Conservation (phyloP, 805 yeast genomes). For the Starmerella vaccinii region DNA sequence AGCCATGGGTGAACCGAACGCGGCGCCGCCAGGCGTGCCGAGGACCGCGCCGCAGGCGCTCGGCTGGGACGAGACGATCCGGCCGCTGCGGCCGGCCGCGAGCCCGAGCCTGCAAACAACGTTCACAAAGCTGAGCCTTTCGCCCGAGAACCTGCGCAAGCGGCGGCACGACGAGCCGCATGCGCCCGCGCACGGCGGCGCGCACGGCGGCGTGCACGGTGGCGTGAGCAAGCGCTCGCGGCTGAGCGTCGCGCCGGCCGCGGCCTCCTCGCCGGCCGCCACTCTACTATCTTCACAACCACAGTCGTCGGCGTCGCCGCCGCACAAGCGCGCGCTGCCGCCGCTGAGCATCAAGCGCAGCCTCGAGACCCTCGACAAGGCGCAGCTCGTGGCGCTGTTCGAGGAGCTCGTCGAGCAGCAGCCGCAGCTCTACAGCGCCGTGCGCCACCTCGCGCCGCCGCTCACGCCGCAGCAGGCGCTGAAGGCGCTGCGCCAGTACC, state of each 20-base stretch:
- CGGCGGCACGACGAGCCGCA: slow-evolving; percentile 21
- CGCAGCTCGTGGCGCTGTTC: slow-evolving; percentile 44
- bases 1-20: background rate
- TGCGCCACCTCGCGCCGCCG: slow-evolving; percentile 44
- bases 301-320: too few species aligned
- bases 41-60: slow-evolving; percentile 7
- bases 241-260: slow-evolving; percentile 1
- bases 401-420: slow-evolving; percentile 44
- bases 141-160: slow-evolving; percentile 25
- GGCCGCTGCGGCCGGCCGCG: slow-evolving; percentile 14
- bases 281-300: too few species aligned
- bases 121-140: slow-evolving; percentile 12
- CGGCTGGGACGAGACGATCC: slow-evolving; percentile 28
- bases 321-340: slow-evolving; percentile 1
- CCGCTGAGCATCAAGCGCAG: slow-evolving; percentile 53
- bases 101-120: slow-evolving; percentile 5
- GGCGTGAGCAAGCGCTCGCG: slow-evolving; percentile 17
- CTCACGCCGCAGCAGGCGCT: slow-evolving; percentile 48
- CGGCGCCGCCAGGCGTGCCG: too few species aligned
- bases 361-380: slow-evolving; percentile 56
- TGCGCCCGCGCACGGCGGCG: background rate
- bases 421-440: slow-evolving; percentile 50
- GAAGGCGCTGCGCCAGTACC: slow-evolving; percentile 39
- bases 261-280: too few species aligned
- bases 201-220: background rate